Conservation (phyloP, 345 rosid species). For the Citrus mangshanensis region DNA sequence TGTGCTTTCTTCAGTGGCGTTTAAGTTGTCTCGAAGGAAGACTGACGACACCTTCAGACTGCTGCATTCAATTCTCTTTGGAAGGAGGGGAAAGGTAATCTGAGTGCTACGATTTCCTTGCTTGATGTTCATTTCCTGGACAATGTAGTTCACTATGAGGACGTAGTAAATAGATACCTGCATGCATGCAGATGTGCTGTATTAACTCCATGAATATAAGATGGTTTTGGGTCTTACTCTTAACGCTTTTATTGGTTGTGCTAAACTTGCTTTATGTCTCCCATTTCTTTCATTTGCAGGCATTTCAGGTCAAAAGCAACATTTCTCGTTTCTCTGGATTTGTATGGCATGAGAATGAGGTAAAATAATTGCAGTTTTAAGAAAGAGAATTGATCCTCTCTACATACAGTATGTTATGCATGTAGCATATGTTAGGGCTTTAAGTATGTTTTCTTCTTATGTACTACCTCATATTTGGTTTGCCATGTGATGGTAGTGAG, state of each 20-base stretch:
- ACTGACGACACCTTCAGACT: conserved; percentile 66
- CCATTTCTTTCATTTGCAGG: conserved; percentile 56
- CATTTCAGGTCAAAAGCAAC: conserved; percentile 73
- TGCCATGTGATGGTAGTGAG: neutral
- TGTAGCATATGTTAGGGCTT: neutral
- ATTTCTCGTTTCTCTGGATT: conserved; percentile 87
- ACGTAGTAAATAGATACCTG: neutral
- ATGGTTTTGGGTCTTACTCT: conserved; percentile 7
- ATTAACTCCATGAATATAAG: neutral
- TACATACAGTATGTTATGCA: neutral
- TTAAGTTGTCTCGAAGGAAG: conserved; percentile 76
- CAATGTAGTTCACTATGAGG: neutral
- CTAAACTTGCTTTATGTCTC: conserved; percentile 15
- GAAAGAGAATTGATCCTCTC: neutral
- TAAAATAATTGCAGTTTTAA: conserved; percentile 17
- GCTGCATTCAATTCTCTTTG: conserved; percentile 74
- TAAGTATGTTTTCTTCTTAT: neutral
- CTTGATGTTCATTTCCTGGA: neutral
- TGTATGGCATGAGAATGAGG: conserved; percentile 92
- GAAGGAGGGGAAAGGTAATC: conserved; percentile 83
- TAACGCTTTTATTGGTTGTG: neutral
- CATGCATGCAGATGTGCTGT: neutral
- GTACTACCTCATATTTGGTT: neutral
- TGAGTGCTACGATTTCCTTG: conserved; percentile 1
- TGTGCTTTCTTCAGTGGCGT: conserved; percentile 57